A percentile compares a stretch with the other conserved stretches of the same genome.
Conservation (phyloP, 495 filamentous ascomycete species). For the Xylaria longipes region DNA sequence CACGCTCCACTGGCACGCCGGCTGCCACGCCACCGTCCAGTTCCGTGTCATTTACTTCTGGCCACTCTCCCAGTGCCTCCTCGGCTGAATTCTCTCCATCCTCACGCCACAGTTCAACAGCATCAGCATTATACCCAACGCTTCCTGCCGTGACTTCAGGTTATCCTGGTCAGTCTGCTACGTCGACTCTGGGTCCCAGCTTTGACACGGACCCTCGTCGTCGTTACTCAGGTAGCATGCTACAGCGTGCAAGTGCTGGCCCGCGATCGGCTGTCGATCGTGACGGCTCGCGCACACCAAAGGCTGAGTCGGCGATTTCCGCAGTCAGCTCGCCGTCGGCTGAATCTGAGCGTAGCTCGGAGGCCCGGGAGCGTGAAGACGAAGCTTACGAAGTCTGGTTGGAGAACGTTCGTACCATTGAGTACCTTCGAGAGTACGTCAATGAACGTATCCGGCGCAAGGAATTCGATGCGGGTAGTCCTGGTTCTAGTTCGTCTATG, state of each 20-base stretch:
- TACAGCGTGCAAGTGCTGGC: constrained; percentile 71
- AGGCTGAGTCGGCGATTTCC: constrained; percentile 51
- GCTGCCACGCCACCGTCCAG: constrained; percentile 92
- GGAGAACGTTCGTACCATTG: constrained; percentile 81
- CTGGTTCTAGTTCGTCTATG: constrained; percentile 36
- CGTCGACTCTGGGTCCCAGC: constrained; percentile 79
- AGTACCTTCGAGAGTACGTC: constrained; percentile 73
- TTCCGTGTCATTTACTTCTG: constrained; percentile 80
- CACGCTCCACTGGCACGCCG: constrained; percentile 70
- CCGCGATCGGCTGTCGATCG: constrained; percentile 52
- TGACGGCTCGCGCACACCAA: constrained; percentile 60
- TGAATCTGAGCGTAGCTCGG: constrained; percentile 48
- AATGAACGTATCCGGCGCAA: constrained; percentile 66
- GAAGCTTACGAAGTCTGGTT: constrained; percentile 76
- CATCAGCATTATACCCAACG: constrained; percentile 77
- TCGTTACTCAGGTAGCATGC: constrained; percentile 83
- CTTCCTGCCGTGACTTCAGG: constrained; percentile 76
- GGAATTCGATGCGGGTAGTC: constrained; percentile 62
- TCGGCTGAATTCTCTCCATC: constrained; percentile 68
- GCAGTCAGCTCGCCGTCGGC: constrained; percentile 51
- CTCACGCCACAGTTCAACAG: constrained; percentile 65
- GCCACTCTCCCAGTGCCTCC: constrained; percentile 79
- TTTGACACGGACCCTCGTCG: constrained; percentile 84
- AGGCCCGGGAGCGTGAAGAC: constrained; percentile 56
- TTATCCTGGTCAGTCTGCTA: constrained; percentile 66